phyloP scores from a whole-genome alignment of 805 yeast genomes.

The Candida silvicultrix region DNA sequence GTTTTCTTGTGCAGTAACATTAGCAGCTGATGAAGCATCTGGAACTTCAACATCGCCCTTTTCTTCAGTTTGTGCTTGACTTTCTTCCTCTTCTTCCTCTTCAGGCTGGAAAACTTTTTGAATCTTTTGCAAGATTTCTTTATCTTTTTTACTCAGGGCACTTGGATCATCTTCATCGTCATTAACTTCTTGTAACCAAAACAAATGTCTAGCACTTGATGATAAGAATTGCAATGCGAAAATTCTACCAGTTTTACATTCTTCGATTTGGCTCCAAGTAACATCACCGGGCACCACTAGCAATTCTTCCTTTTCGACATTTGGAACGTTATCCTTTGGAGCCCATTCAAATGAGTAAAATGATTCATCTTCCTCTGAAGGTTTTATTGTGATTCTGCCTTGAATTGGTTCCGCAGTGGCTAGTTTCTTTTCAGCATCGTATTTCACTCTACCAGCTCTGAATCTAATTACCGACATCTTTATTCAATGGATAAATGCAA shows the following conservation, averaged over 20 bases:
- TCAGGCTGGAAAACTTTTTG: conserved; percentile 38
- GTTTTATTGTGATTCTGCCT: conserved; percentile 57
- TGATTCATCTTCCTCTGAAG: conserved; percentile 64
- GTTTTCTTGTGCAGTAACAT: conserved; percentile 4
- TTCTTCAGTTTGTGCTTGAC: conserved; percentile 24
- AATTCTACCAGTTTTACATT: conserved; percentile 75
- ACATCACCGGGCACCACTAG: conserved; percentile 83
- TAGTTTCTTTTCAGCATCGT: conserved; percentile 49
- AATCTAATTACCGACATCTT: conserved; percentile 32
- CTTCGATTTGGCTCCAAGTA: conserved; percentile 60
- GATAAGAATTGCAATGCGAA: conserved; percentile 58
- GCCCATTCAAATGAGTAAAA: conserved; percentile 69
- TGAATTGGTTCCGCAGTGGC: conserved; percentile 70
- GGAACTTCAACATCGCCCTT: conserved; percentile 10
- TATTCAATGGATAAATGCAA: not conserved
- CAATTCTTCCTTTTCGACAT: conserved; percentile 50
- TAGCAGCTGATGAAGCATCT: not conserved
- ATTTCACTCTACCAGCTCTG: conserved; percentile 74
- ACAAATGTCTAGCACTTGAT: conserved; percentile 49
- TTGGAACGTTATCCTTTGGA: conserved; percentile 48
- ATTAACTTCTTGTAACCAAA: conserved; percentile 71
- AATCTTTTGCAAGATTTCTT: conserved; percentile 39
- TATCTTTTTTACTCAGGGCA: conserved; percentile 55
- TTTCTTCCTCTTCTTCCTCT: conserved; percentile 31
- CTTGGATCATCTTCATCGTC: conserved; percentile 57